Evolutionary conservation across 176 grass and related monocot species (phyloP).

Genomic region (Aechmea fasciata): DNA sequence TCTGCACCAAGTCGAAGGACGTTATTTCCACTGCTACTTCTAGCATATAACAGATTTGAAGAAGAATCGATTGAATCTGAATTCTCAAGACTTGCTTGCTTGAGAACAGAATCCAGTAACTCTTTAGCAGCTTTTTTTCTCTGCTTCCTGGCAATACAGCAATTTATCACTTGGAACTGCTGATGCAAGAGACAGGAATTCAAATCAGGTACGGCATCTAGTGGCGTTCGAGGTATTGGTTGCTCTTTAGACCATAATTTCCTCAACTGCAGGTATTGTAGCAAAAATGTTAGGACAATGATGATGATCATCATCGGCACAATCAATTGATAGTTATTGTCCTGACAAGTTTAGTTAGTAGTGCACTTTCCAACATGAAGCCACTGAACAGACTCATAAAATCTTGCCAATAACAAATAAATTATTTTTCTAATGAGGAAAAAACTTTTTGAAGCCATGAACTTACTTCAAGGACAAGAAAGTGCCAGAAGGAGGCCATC

Average conservation of each 20-base stretch:
- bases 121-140: slow-evolving; percentile 53
- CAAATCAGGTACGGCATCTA: slow-evolving; percentile 66
- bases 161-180: slow-evolving; percentile 97
- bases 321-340: too few species aligned
- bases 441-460: slow-evolving; percentile 1
- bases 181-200: slow-evolving; percentile 94
- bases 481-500: slow-evolving; percentile 78
- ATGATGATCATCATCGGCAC: too few species aligned
- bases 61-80: slow-evolving; percentile 21
- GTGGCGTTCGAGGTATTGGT: slow-evolving; percentile 69
- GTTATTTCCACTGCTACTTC: slow-evolving; percentile 47
- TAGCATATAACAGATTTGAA: slow-evolving; percentile 38
- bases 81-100: slow-evolving; percentile 19
- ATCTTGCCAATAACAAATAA: background rate
- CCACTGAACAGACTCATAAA: too few species aligned
- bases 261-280: slow-evolving; percentile 49
- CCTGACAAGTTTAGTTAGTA: too few species aligned
- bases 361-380: too few species aligned
- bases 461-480: slow-evolving; percentile 55
- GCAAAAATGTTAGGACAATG: too few species aligned
- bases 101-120: slow-evolving; percentile 52
- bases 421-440: background rate
- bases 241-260: slow-evolving; percentile 77
- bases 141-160: slow-evolving; percentile 88
- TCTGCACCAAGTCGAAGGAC: slow-evolving; percentile 73